phyloP scores from a whole-genome alignment of 108 stramenopile species.

The Fragilariopsis cylindrus region DNA sequence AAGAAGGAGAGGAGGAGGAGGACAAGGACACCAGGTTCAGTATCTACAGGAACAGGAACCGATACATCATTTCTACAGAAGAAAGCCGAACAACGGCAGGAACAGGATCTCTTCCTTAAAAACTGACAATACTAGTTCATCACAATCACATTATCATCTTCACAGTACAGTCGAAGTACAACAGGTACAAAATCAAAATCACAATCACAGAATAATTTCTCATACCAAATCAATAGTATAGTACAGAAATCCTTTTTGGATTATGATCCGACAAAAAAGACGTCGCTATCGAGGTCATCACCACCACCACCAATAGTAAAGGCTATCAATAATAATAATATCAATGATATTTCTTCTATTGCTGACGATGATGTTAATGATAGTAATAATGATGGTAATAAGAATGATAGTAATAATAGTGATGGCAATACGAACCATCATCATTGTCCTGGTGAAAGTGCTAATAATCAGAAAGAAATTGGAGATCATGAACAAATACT shows the following conservation, averaged over 20 bases:
- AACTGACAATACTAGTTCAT: background rate
- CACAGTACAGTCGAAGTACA: background rate
- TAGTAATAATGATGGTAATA: too few species aligned
- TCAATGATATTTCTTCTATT: too few species aligned
- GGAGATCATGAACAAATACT: background rate
- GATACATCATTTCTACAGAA: slow-evolving; percentile 1
- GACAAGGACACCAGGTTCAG: background rate
- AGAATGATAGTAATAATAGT: too few species aligned
- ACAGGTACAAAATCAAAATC: background rate
- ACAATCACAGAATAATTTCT: too few species aligned
- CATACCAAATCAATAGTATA: background rate
- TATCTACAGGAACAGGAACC: slow-evolving; percentile 5
- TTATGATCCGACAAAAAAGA: background rate
- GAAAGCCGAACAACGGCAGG: background rate
- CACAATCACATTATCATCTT: background rate
- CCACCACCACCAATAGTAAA: too few species aligned
- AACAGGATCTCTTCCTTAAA: background rate
- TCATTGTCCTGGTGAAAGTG: too few species aligned
- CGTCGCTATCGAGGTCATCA: too few species aligned
- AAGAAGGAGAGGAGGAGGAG: too few species aligned
- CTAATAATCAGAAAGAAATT: too few species aligned
- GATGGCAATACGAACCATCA: too few species aligned
- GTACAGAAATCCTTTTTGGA: background rate
- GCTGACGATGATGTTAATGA: too few species aligned
- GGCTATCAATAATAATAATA: too few species aligned